phyloP scores from a whole-genome alignment of 805 yeast genomes.

The Tanozyma kutaoensis region DNA sequence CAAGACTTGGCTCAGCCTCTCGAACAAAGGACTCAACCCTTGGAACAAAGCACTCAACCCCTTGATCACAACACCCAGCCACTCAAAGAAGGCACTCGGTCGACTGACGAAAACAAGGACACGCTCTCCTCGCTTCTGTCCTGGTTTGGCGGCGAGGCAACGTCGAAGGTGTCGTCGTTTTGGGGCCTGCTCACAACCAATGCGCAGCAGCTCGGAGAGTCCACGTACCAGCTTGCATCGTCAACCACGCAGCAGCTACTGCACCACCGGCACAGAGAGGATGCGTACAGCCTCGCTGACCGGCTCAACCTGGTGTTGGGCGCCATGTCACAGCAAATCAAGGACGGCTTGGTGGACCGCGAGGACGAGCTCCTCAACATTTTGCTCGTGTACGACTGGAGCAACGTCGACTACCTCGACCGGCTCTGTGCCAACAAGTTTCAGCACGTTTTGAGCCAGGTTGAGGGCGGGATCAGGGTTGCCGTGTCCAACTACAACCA shows the following conservation, averaged over 20 bases:
- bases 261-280: constrained; percentile 17
- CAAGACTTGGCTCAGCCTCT: too few species aligned
- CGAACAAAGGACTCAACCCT: too few species aligned
- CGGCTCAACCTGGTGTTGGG: constrained; percentile 18
- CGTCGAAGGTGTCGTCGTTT: constrained; percentile 47
- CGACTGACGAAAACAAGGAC: too few species aligned
- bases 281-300: constrained; percentile 4
- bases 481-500: constrained; percentile 37
- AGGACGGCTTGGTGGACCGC: constrained; percentile 43
- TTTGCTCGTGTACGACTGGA: constrained; percentile 50
- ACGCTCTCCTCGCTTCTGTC: constrained; percentile 53
- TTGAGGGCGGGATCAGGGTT: constrained; percentile 63
- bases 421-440: constrained; percentile 39
- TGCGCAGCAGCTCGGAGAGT: constrained; percentile 35
- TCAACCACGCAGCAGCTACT: constrained; percentile 27
- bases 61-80: too few species aligned
- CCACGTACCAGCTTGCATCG: constrained; percentile 36
- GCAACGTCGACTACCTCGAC: constrained; percentile 35
- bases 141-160: constrained; percentile 69
- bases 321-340: constrained; percentile 27
- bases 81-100: too few species aligned
- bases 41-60: too few species aligned
- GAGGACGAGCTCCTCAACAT: constrained; percentile 31
- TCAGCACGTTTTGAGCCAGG: constrained; percentile 55
- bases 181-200: constrained; percentile 56